Evolutionary conservation across 495 filamentous ascomycete genomes (phyloP).

Genomic region (Xylaria longipes): DNA sequence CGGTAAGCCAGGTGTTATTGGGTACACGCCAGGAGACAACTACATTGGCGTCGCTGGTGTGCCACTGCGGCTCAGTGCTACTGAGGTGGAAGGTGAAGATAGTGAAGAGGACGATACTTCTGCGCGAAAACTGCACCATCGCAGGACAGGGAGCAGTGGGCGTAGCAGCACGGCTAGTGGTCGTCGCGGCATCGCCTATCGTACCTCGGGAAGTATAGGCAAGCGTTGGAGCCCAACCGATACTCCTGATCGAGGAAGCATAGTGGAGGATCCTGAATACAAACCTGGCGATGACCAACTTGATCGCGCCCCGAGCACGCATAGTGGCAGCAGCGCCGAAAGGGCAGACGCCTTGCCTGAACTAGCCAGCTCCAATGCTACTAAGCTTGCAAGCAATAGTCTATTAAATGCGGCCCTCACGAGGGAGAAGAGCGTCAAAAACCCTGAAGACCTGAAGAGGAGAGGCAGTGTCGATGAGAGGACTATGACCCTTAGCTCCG

Average conservation of each 20-base stretch:
- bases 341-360: constrained; percentile 57
- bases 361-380: constrained; percentile 39
- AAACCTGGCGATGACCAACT: constrained; percentile 52
- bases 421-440: constrained; percentile 70
- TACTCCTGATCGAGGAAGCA: constrained; percentile 64
- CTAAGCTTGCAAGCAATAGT: constrained; percentile 59
- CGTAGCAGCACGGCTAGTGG: constrained; percentile 78
- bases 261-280: constrained; percentile 48
- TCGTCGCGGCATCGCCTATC: constrained; percentile 63
- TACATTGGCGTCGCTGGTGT: constrained; percentile 76
- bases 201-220: constrained; percentile 53
- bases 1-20: constrained; percentile 70
- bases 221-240: constrained; percentile 71
- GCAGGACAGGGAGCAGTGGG: constrained; percentile 75
- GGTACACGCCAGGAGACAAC: constrained; percentile 75
- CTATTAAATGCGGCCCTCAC: constrained; percentile 58
- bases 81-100: constrained; percentile 86
- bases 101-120: constrained; percentile 74
- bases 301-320: constrained; percentile 53
- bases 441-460: constrained; percentile 75
- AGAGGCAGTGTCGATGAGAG: constrained; percentile 94
- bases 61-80: constrained; percentile 89
- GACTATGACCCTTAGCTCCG: constrained; percentile 79
- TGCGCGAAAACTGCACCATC: constrained; percentile 65
- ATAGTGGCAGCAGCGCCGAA: constrained; percentile 62